Conservation (phyloP, 2,329 filamentous ascomycete genomes). For the Laburnicola sp. region DNA sequence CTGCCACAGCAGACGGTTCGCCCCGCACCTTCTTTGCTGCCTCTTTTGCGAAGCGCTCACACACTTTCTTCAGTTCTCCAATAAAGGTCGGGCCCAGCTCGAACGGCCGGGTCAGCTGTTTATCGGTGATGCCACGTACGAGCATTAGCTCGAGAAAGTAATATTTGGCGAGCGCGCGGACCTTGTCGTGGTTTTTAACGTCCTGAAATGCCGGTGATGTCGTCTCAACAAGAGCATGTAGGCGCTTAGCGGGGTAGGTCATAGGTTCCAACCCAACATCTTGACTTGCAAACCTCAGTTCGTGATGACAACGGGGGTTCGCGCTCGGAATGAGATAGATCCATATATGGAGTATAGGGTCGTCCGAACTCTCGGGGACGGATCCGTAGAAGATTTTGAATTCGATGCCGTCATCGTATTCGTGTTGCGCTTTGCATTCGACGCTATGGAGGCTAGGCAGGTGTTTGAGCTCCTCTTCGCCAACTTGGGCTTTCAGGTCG, state of each 20-base stretch:
- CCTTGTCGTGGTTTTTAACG: background rate
- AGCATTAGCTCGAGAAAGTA: background rate
- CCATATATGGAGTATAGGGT: background rate
- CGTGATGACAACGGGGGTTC: background rate
- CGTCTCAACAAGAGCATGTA: too few relatives aligned
- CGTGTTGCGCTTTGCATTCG: background rate
- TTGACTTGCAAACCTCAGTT: background rate
- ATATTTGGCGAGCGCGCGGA: background rate
- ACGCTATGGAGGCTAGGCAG: background rate
- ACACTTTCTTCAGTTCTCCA: background rate
- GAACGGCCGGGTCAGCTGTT: background rate
- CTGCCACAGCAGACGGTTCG: too few relatives aligned
- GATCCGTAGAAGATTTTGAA: background rate
- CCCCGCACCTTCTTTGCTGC: too few relatives aligned
- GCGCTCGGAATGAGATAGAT: background rate
- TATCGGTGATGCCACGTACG: background rate
- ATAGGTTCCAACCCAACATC: background rate
- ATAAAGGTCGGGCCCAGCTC: background rate
- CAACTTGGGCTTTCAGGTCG: background rate
- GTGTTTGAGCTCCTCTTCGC: background rate
- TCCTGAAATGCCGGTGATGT: background rate
- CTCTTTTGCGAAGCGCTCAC: too few relatives aligned
- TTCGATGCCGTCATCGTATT: background rate
- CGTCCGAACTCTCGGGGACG: background rate
- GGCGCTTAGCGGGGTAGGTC: background rate